phyloP scores from a whole-genome alignment of 1,139 yeast genomes.

The Candida glucosophila region DNA sequence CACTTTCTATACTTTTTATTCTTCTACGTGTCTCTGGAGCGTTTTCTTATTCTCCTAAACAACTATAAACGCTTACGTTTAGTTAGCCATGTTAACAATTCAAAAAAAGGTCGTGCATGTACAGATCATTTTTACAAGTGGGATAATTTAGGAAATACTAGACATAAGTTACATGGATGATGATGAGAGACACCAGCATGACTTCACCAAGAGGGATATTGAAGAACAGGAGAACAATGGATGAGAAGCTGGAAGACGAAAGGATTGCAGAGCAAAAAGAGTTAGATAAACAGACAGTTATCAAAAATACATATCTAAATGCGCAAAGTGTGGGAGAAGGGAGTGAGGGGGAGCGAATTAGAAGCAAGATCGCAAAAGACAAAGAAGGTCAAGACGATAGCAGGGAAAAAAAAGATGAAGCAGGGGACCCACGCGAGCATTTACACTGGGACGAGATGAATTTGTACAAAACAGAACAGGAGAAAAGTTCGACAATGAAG shows the following conservation, averaged over 20 bases:
- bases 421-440: conserved; percentile 16
- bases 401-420: conserved; percentile 5
- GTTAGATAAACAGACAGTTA: conserved; percentile 39
- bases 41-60: no score
- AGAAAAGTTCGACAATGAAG: conserved; percentile 66
- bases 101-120: no score
- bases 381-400: no score
- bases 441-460: conserved; percentile 72
- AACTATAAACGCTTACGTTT: no score
- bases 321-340: conserved; percentile 25
- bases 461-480: conserved; percentile 57
- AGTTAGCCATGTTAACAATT: no score
- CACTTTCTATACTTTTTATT: no score
- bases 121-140: no score
- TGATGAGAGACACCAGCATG: no score
- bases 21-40: no score
- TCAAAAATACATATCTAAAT: conserved; percentile 33
- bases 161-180: no score
- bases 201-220: conserved; percentile 41
- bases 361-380: conserved; percentile 29
- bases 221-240: conserved; percentile 33
- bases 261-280: no score
- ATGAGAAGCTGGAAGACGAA: conserved; percentile 6
- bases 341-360: conserved; percentile 28
- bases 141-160: no score